phyloP scores from a whole-genome alignment of 1,284 basidiomycete genomes.

The Trametes hirsuta region DNA sequence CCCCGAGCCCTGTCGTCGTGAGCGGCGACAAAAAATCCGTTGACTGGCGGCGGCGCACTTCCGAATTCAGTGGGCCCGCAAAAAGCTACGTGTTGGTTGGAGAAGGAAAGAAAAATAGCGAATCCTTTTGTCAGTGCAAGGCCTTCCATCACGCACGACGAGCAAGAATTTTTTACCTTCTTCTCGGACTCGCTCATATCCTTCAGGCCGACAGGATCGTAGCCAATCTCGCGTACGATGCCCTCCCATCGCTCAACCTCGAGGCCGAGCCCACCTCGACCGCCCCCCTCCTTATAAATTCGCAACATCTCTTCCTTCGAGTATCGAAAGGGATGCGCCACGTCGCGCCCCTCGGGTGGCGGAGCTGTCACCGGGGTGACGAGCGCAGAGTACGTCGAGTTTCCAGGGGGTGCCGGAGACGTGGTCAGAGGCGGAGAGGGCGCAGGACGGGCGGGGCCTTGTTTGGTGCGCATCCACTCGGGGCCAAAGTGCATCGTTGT shows the following conservation, averaged over 20 bases:
- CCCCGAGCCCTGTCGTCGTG: slow-evolving; percentile 50
- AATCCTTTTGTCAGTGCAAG: slow-evolving; percentile 10
- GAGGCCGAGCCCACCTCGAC: slow-evolving; percentile 73
- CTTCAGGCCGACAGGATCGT: slow-evolving; percentile 75
- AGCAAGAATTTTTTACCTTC: slow-evolving; percentile 60
- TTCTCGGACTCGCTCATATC: slow-evolving; percentile 85
- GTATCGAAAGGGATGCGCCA: slow-evolving; percentile 81
- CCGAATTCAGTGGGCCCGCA: slow-evolving; percentile 75
- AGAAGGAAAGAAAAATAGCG: not conserved
- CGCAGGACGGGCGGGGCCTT: slow-evolving; percentile 51
- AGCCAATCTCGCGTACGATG: slow-evolving; percentile 75
- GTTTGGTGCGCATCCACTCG: slow-evolving; percentile 85
- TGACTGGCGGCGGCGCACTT: slow-evolving; percentile 79
- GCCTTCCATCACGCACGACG: not conserved
- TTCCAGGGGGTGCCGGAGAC: slow-evolving; percentile 48
- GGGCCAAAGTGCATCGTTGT: slow-evolving; percentile 85
- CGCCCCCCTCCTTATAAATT: slow-evolving; percentile 82
- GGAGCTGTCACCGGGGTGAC: slow-evolving; percentile 59
- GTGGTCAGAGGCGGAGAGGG: slow-evolving; percentile 59
- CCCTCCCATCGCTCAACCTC: slow-evolving; percentile 89
- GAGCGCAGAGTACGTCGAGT: slow-evolving; percentile 81
- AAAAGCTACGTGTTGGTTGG: slow-evolving; percentile 57
- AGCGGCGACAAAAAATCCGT: slow-evolving; percentile 66
- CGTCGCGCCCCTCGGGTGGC: slow-evolving; percentile 59
- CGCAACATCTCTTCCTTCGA: slow-evolving; percentile 83